Conservation (phyloP, 768 basidiomycete species). For the Chalciporus chontae region DNA sequence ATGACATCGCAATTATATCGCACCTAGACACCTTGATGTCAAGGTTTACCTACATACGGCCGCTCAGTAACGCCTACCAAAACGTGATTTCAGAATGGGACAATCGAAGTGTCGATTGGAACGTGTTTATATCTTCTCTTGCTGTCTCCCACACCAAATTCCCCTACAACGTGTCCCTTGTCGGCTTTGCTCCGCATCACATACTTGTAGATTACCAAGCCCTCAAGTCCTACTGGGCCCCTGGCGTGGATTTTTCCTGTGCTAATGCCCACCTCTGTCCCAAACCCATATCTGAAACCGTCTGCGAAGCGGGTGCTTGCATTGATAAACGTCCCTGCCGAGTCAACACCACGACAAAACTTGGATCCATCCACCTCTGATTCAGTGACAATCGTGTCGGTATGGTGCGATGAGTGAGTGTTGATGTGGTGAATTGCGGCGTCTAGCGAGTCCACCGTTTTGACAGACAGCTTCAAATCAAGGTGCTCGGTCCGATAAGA, state of each 20-base stretch:
- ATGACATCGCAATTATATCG: slow-evolving; percentile 3
- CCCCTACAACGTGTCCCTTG: slow-evolving; percentile 80
- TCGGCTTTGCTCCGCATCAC: slow-evolving; percentile 73
- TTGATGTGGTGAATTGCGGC: slow-evolving; percentile 89
- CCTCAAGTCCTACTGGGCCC: slow-evolving; percentile 93
- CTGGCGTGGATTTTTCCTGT: slow-evolving; percentile 96
- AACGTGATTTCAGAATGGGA: slow-evolving; percentile 23
- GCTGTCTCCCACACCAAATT: slow-evolving; percentile 70
- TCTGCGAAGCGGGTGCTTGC: slow-evolving; percentile 96
- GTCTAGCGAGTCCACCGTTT: slow-evolving; percentile 64
- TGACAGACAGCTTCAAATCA: slow-evolving; percentile 78
- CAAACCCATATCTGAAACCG: slow-evolving; percentile 95
- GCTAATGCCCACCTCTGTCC: slow-evolving; percentile 96
- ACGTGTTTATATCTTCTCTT: slow-evolving; percentile 74
- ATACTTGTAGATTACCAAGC: slow-evolving; percentile 95
- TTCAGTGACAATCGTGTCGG: slow-evolving; percentile 90
- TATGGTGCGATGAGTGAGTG: slow-evolving; percentile 90
- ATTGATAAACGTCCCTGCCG: slow-evolving; percentile 90
- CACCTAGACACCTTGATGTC: not conserved
- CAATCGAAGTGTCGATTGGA: slow-evolving; percentile 17
- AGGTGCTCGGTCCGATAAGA: slow-evolving; percentile 90
- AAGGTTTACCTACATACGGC: not conserved
- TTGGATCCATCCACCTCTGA: slow-evolving; percentile 54
- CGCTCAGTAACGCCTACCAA: too few species aligned
- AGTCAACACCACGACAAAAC: slow-evolving; percentile 88